Conservation (phyloP, 176 grass and related monocot genomes). For the Phoenix dactylifera region DNA sequence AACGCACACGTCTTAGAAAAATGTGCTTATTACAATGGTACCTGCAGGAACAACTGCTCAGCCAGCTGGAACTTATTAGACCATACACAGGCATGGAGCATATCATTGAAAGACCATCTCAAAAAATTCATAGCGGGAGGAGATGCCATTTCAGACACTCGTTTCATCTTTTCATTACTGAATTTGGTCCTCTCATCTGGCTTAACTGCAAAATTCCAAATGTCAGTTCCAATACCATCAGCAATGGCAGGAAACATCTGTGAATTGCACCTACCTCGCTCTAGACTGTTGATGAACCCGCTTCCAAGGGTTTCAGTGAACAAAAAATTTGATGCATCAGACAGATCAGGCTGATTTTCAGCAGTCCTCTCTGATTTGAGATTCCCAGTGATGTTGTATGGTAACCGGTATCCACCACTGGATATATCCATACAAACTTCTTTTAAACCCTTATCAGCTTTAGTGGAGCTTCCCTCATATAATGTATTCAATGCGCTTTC, state of each 20-base stretch:
- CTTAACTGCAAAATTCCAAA: not conserved
- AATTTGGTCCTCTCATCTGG: constrained; percentile 11
- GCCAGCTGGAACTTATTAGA: constrained; percentile 38
- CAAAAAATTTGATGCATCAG: not conserved
- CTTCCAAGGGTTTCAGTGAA: not conserved
- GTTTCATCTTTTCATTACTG: constrained; percentile 23
- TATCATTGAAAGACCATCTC: constrained; percentile 79
- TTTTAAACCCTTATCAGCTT: not conserved
- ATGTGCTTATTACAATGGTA: constrained; percentile 18
- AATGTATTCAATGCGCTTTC: constrained; percentile 7
- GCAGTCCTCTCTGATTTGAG: not conserved
- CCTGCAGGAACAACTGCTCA: constrained; percentile 78
- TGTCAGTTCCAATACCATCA: constrained; percentile 18
- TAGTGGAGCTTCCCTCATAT: constrained; percentile 21
- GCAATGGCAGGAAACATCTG: constrained; percentile 24
- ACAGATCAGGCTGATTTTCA: not conserved
- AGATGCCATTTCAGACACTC: constrained; percentile 22
- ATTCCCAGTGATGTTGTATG: not conserved
- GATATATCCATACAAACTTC: constrained; percentile 5
- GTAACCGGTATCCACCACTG: not conserved
- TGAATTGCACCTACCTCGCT: not conserved
- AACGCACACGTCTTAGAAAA: too few species aligned
- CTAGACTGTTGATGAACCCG: not conserved
- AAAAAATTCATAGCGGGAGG: constrained; percentile 33
- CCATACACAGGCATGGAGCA: constrained; percentile 48